Percentiles rank a stretch among this genome's conserved stretches.
Evolutionary conservation across 495 filamentous ascomycete species (phyloP).

Genomic region (Aspergillus ellipticus): DNA sequence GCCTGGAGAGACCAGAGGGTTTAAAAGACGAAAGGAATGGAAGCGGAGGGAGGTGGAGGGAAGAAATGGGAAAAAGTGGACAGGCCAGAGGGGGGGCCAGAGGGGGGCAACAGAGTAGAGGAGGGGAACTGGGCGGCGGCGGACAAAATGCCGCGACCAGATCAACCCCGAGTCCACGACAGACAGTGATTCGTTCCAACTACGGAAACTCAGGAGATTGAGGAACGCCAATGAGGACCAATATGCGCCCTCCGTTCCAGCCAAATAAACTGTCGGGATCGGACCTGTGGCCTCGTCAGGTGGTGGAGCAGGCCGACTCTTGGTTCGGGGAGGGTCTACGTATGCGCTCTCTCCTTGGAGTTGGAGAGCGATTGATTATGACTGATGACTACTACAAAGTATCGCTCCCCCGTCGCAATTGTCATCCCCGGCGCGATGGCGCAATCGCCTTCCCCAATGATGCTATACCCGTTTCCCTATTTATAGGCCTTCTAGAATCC

Average conservation of each 20-base stretch:
- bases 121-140: conserved; percentile 8
- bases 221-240: conserved; percentile 2
- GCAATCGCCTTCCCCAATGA: neutral
- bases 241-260: conserved; percentile 2
- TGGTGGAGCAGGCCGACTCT: conserved; percentile 14
- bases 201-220: conserved; percentile 10
- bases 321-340: conserved; percentile 14
- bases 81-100: neutral
- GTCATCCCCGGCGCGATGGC: neutral
- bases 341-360: conserved; percentile 3
- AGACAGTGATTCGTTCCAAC: conserved; percentile 6
- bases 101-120: neutral
- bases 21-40: conserved; percentile 5
- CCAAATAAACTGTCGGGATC: conserved; percentile 1
- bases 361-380: too few relatives aligned
- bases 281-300: conserved; percentile 10
- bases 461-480: neutral
- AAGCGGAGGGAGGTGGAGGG: neutral
- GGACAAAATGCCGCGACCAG: neutral
- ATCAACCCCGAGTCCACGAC: conserved; percentile 4
- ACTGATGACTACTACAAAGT: too few relatives aligned
- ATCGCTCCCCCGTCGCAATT: neutral
- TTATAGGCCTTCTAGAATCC: conserved; percentile 2
- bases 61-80: conserved; percentile 5
- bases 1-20: conserved; percentile 9